Conservation (phyloP, 345 rosid genomes). For the Syzygium grande region DNA sequence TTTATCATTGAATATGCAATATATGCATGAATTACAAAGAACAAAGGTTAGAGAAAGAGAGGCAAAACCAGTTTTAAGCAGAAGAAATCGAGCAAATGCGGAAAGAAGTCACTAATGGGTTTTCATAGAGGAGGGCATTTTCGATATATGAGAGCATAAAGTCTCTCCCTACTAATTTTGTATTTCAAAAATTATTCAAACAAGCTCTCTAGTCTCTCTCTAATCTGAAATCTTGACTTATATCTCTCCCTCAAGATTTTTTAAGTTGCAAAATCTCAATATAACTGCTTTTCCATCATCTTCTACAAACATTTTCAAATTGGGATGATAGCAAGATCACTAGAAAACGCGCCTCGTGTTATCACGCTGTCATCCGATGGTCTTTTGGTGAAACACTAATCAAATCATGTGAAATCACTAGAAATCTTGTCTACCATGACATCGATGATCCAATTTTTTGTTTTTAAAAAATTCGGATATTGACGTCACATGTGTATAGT, state of each 20-base stretch:
- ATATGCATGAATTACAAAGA: background rate
- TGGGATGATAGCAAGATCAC: background rate
- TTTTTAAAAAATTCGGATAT: background rate
- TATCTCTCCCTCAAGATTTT: background rate
- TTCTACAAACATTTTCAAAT: background rate
- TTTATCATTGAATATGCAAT: background rate
- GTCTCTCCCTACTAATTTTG: background rate
- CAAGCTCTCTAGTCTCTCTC: background rate
- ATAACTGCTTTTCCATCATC: background rate
- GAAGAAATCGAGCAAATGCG: background rate
- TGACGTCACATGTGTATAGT: too few species aligned
- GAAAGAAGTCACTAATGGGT: background rate
- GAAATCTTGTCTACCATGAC: fast-evolving
- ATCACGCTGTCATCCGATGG: background rate
- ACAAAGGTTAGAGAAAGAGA: background rate
- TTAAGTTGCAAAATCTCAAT: background rate
- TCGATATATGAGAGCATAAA: background rate
- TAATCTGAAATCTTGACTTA: background rate
- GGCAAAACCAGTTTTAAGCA: background rate
- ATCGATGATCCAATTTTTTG: too few species aligned
- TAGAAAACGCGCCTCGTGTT: fast-evolving
- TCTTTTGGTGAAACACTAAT: background rate
- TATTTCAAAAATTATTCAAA: background rate
- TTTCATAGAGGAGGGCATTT: background rate
- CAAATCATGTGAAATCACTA: background rate